phyloP scores from a whole-genome alignment of 768 basidiomycete species.

The Phlebiopsis gigantea region DNA sequence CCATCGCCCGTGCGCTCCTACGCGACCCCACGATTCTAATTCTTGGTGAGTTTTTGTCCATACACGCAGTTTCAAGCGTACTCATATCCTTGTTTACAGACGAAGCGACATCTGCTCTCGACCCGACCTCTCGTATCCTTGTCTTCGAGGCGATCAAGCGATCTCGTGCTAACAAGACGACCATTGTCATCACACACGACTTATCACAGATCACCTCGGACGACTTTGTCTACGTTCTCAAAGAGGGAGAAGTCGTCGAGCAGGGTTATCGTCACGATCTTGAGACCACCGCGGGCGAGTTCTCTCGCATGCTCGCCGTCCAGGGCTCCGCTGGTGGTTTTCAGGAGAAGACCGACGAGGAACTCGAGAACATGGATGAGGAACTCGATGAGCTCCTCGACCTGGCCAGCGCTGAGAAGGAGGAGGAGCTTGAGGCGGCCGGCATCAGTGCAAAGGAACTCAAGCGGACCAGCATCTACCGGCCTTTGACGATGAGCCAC shows the following conservation, averaged over 20 bases:
- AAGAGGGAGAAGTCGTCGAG: constrained; percentile 73
- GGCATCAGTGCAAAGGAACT: constrained; percentile 24
- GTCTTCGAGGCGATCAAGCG: constrained; percentile 62
- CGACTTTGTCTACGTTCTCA: constrained; percentile 94
- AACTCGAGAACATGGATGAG: constrained; percentile 29
- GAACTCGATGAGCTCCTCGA: constrained; percentile 45
- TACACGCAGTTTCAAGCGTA: neutral
- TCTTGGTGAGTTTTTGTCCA: constrained; percentile 57
- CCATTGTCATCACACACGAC: constrained; percentile 94
- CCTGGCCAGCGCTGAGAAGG: constrained; percentile 35
- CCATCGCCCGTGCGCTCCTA: constrained; percentile 81
- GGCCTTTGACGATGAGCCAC: constrained; percentile 60
- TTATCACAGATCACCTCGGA: constrained; percentile 67
- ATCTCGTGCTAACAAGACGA: constrained; percentile 78
- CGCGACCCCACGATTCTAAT: constrained; percentile 86
- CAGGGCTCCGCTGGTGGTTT: constrained; percentile 53
- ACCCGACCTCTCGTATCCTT: constrained; percentile 79
- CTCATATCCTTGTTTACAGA: constrained; percentile 38
- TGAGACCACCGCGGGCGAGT: constrained; percentile 59
- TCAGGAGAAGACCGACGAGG: constrained; percentile 32
- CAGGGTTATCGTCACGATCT: constrained; percentile 85
- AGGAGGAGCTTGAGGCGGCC: constrained; percentile 22
- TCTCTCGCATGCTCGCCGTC: constrained; percentile 58
- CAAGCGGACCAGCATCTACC: constrained; percentile 43
- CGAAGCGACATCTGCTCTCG: constrained; percentile 80